Percentiles rank a stretch among this genome's conserved stretches.
Evolutionary conservation across 768 basidiomycete genomes (phyloP).

Genomic region (Agrocybe praecox): DNA sequence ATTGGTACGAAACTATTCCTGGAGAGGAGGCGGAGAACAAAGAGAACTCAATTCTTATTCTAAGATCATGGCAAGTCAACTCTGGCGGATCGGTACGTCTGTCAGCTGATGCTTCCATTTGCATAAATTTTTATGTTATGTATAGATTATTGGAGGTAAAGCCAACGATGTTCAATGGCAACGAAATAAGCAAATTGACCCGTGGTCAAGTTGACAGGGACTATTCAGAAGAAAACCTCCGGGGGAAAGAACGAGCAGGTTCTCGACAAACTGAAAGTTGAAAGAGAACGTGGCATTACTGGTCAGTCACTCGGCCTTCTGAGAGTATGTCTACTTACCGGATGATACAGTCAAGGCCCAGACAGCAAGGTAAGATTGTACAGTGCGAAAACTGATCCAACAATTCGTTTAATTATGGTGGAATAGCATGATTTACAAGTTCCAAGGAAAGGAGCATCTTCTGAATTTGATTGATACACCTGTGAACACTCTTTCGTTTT

Average conservation of each 20-base stretch:
- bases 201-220: slow-evolving; percentile 75
- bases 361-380: slow-evolving; percentile 69
- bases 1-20: slow-evolving; percentile 56
- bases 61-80: slow-evolving; percentile 96
- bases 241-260: slow-evolving; percentile 79
- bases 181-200: slow-evolving; percentile 3
- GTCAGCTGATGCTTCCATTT: slow-evolving; percentile 7
- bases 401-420: slow-evolving; percentile 8
- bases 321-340: slow-evolving; percentile 2
- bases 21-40: not conserved
- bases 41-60: not conserved
- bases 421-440: slow-evolving; percentile 74
- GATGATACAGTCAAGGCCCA: slow-evolving; percentile 83
- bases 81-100: slow-evolving; percentile 76
- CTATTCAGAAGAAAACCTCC: slow-evolving; percentile 66
- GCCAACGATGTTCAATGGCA: not conserved
- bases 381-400: not conserved
- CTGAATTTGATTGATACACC: slow-evolving; percentile 98
- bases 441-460: slow-evolving; percentile 60
- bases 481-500: slow-evolving; percentile 38
- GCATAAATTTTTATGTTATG: not conserved
- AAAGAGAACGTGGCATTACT: slow-evolving; percentile 95
- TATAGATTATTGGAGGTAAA: slow-evolving; percentile 72
- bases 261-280: slow-evolving; percentile 93
- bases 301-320: slow-evolving; percentile 43